Conservation (phyloP, 805 yeast genomes). For the Brettanomyces custersianus region DNA sequence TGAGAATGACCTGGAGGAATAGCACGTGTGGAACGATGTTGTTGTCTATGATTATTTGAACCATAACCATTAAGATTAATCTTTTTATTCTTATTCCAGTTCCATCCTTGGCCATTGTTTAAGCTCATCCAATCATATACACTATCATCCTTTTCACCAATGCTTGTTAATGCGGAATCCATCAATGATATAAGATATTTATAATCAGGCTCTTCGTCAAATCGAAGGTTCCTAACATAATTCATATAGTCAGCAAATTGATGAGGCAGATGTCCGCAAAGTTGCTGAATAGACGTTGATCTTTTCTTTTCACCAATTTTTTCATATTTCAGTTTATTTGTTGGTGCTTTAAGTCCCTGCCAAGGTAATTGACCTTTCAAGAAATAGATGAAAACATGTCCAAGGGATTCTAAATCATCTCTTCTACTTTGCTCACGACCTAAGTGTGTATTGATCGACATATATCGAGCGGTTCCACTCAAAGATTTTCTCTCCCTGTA, state of each 20-base stretch:
- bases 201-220: slow-evolving; percentile 77
- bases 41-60: slow-evolving; percentile 11
- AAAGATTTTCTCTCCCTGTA: slow-evolving; percentile 72
- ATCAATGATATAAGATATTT: slow-evolving; percentile 54
- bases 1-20: slow-evolving; percentile 1
- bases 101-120: slow-evolving; percentile 79
- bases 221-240: slow-evolving; percentile 58
- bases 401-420: slow-evolving; percentile 74
- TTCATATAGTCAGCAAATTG: slow-evolving; percentile 70
- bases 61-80: slow-evolving; percentile 81
- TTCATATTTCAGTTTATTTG: slow-evolving; percentile 76
- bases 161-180: slow-evolving; percentile 47
- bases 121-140: slow-evolving; percentile 77
- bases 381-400: slow-evolving; percentile 76
- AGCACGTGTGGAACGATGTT: slow-evolving; percentile 1
- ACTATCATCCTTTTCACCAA: slow-evolving; percentile 55
- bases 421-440: slow-evolving; percentile 79
- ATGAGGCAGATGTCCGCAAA: slow-evolving; percentile 57
- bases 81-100: slow-evolving; percentile 62
- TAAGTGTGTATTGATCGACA: slow-evolving; percentile 83
- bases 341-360: slow-evolving; percentile 87
- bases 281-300: slow-evolving; percentile 52
- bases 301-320: slow-evolving; percentile 78
- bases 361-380: slow-evolving; percentile 75
- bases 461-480: slow-evolving; percentile 80